These are phyloP conservation scores for Yamadazyma diospyri DNA, from an alignment of 1,139 yeast species.

Conservation along the genomic window DNA sequence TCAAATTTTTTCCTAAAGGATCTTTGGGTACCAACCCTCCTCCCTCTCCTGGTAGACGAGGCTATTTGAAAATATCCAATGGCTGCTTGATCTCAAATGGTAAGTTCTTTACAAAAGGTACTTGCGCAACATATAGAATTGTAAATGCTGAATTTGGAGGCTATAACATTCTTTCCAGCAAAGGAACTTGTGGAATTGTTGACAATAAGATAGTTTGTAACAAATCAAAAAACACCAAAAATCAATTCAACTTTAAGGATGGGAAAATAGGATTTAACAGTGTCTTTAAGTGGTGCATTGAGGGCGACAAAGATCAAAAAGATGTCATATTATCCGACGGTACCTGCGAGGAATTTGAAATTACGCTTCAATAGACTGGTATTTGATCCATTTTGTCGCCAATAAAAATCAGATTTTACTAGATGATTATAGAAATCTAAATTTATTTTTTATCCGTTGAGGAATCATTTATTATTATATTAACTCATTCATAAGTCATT, in stretches of 20 bases:
- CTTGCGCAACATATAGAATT: slow-evolving; percentile 67
- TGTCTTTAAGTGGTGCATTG: slow-evolving; percentile 55
- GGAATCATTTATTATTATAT: slow-evolving; percentile 30
- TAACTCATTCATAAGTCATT: slow-evolving; percentile 22
- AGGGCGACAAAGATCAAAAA: slow-evolving; percentile 50
- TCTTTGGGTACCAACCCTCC: slow-evolving; percentile 30
- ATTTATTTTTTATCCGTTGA: slow-evolving; percentile 59
- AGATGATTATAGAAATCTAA: slow-evolving; percentile 1
- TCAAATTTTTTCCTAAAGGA: slow-evolving; percentile 74
- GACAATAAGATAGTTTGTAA: slow-evolving; percentile 34
- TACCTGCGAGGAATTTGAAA: slow-evolving; percentile 23
- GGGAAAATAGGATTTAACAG: slow-evolving; percentile 63
- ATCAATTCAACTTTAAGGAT: slow-evolving; percentile 48
- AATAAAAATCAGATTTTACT: too few species aligned
- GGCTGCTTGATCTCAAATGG: slow-evolving; percentile 89
- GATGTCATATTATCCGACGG: slow-evolving; percentile 49
- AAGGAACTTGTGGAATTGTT: slow-evolving; percentile 68
- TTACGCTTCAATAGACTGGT: slow-evolving; percentile 2
- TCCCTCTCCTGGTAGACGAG: slow-evolving; percentile 26
- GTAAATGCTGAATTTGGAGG: slow-evolving; percentile 65
- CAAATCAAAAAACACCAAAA: slow-evolving; percentile 29
- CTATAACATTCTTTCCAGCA: slow-evolving; percentile 59
- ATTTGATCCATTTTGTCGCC: too few species aligned
- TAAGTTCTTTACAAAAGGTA: slow-evolving; percentile 76
- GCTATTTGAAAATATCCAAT: slow-evolving; percentile 51